Evolutionary conservation across 2,329 filamentous ascomycete species (phyloP).

Genomic region (Botrytis byssoidea): DNA sequence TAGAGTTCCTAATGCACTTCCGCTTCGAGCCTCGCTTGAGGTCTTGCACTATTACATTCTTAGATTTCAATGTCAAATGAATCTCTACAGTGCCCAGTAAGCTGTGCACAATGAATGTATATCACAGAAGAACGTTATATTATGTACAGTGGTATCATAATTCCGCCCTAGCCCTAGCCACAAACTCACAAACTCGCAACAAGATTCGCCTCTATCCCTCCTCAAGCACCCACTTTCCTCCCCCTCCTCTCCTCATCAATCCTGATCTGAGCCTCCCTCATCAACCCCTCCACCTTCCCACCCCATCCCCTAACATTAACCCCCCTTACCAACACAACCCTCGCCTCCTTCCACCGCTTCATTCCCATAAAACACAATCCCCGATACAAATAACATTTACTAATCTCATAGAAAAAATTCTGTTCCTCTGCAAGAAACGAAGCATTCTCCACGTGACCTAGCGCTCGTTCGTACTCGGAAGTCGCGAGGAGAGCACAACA

Average conservation of each 20-base stretch:
- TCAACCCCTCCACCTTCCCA: constrained; percentile 19
- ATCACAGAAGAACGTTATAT: background rate
- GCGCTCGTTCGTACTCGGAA: background rate
- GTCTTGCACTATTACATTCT: background rate
- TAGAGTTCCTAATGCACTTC: background rate
- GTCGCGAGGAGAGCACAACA: constrained; percentile 23
- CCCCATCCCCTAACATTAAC: constrained; percentile 24
- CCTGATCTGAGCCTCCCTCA: constrained; percentile 20
- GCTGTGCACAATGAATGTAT: background rate
- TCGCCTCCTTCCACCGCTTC: constrained; percentile 27
- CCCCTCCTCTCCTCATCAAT: constrained; percentile 15
- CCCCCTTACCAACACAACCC: constrained; percentile 25
- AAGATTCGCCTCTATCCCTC: rapidly evolving
- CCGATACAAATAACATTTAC: constrained; percentile 26
- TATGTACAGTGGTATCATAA: background rate
- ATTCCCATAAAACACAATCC: constrained; percentile 24
- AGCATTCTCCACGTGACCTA: constrained; percentile 22
- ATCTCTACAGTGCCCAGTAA: background rate
- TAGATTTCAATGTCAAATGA: background rate
- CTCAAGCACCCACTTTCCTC: background rate
- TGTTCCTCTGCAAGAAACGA: constrained; percentile 14
- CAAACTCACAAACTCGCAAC: background rate
- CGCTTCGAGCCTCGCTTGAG: background rate
- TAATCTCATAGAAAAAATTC: constrained; percentile 18
- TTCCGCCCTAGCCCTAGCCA: too few relatives aligned